Base-by-base conservation (phyloP, 495 filamentous ascomycete species). In the Beverwykella pulmonaria region DNA sequence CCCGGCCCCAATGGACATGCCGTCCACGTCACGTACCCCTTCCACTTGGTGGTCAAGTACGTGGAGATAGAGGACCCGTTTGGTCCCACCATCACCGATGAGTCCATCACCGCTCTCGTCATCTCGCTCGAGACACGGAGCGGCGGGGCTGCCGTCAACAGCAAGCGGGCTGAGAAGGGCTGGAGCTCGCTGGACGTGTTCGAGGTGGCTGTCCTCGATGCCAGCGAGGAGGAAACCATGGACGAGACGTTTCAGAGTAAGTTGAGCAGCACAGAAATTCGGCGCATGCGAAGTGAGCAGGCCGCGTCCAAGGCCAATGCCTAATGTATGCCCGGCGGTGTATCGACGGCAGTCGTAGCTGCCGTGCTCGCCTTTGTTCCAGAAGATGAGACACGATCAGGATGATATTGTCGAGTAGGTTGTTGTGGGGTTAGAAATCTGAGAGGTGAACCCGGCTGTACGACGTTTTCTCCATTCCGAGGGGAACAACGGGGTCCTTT, bases 171-270 rank as follows among this genome's bases (percentile, higher is more conserved):
- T 41, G 90, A 91, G 76, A 88, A 89, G 63, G 91, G 90, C 1
- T 98, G 92, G 92, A 72, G 80, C 34, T 73, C 76, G 36, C 79
- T 98, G 55, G 87, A 91, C 29, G 85, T 94, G 8, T 96, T 92
- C 74, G 92, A 94, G 75, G 90, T 98, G n/a, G 92, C 94, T 69
- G 92, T 97, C 34, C 83, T 97, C 20, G 87, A 92, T 75, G 82
- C 87, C 10, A 81, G 83, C 12, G 88, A 89, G 44, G 83, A 84
- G 10, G 79, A 78, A 25, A 59, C 52, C 56, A 69, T 67, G 53
- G 83, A 86, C 34, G 82, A 84, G 50, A 75, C 75, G 53, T 96
- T 93, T 73, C 84, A 87, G 3, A 82, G 83, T 29, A 98, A 97
- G 77, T 90, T 98, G 71, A 96, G 93, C 81, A 97, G 94, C 59